Evolutionary conservation across 805 yeast genomes (phyloP), one percentile per base, ranked within the genome.

Genomic region (Saccharomycopsis selenospora): DNA sequence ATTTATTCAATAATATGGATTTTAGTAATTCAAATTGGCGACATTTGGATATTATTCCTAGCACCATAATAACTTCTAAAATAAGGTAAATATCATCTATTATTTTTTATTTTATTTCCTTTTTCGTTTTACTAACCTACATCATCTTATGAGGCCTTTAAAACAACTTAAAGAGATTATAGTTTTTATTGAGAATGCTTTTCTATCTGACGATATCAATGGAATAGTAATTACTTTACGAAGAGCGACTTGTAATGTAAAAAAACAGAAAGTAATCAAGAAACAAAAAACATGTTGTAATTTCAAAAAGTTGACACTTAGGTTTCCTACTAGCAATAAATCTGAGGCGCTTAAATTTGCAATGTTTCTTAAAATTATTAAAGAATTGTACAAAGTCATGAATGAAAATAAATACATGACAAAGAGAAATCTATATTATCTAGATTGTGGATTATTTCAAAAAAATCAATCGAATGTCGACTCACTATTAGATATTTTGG

Each of bases 351-450:
- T 14, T 11, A 46, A 30, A 36, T 46, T 50, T n/a, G 33, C 43
- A 13, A 49, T 46, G 36, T 28, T 50, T 14, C 36, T 52, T 11
- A 47, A 48, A 42, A 36, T 51, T 20, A 42, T 52, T 11, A 49
- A 50, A 38, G 17, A 43, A 3, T 36, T 52, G 26, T 47, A 44
- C 17, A 4, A 14, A 11, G 61, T 57, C 27, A 45, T 61, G 23
- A 4, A 17, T 8, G 54, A 42, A 11, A 26, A 41, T 3, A 40
- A 45, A 17, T 43, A 49, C 1, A 55, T 56, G 7, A 62, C 84
- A 0, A 66, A 71, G 48, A 66, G 91, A 56, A 88, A 82, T 56
- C 56, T 83, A 2, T 84, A 67, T 60, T 84, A 84, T 57, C 70
- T 72, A 29, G 83, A 83, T 57, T 85, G 79, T 0, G 67, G 68